Evolutionary conservation across 1,284 basidiomycete genomes (phyloP), one percentile per base, ranked within the genome.

Genomic region (Marasmius fiardii): DNA sequence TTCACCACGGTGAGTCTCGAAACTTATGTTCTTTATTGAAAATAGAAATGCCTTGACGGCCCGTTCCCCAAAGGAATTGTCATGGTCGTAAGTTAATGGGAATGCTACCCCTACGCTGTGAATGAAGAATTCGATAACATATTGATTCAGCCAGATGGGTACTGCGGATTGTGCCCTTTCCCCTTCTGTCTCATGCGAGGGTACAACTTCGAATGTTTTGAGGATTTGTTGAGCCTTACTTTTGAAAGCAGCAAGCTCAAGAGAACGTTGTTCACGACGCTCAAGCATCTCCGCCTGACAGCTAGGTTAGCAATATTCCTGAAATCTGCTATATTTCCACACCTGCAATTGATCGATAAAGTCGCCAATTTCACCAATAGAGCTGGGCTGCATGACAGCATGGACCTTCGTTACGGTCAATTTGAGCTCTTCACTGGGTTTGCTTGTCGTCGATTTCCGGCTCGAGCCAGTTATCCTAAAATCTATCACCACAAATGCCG

Each of bases 361-460:
- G 67, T 96, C 94, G 14, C 88, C 90, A 11, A 96, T 74, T 65
- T 95, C 91, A 33, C 88, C 88, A 51, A 96, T 86, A 0, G 94
- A 94, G 58, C 90, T 91, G 16, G 94, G 87, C 68, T 95, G 93
- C 88, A 95, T 88, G 47, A 95, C 90, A 0, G 93, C 92, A 66
- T 96, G 92, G 5, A 93, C 84, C 67, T 89, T 90, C 5, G 81
- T 82, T 23, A 95, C 70, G 1, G 72, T 69, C 28, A 94, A 59
- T 43, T 83, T 75, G 16, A 90, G 64, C 26, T 68, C 61, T 43
- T 79, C 78, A 43, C 69, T 71, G n/a, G 61, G 56, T 4, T 67
- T 63, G 4, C 58, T 47, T 11, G 60, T 64, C 1, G 68, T 61
- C 16, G 64, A 61, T 47, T 64, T 62, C 26, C 66, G 65, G 66